phyloP scores from a whole-genome alignment of 1,139 yeast species.

The Geotrichum cucujoidarum region DNA sequence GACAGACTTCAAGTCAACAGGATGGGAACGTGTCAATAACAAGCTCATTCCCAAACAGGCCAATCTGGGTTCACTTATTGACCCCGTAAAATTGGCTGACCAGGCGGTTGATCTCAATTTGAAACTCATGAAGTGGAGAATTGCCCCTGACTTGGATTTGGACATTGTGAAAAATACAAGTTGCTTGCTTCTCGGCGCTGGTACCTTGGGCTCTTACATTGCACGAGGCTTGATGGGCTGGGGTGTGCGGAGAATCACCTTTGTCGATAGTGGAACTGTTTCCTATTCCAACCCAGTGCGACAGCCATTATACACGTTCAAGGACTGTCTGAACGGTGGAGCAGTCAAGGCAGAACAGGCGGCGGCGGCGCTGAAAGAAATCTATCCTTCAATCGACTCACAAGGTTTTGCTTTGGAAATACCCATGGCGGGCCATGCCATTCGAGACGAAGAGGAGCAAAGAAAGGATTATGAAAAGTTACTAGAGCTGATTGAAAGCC shows the following conservation, averaged over 20 bases:
- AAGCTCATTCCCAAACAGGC: slow-evolving; percentile 77
- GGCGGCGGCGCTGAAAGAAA: slow-evolving; percentile 60
- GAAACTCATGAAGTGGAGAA: slow-evolving; percentile 94
- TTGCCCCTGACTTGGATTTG: slow-evolving; percentile 74
- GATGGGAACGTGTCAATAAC: slow-evolving; percentile 79
- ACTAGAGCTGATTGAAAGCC: slow-evolving; percentile 50
- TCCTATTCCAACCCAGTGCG: slow-evolving; percentile 94
- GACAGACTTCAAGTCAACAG: slow-evolving; percentile 45
- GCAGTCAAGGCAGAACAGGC: slow-evolving; percentile 70
- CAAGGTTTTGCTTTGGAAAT: slow-evolving; percentile 63
- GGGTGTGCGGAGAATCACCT: slow-evolving; percentile 83
- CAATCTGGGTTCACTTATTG: slow-evolving; percentile 71
- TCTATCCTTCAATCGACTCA: slow-evolving; percentile 73
- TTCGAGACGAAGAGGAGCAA: slow-evolving; percentile 51
- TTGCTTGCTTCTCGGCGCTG: slow-evolving; percentile 85
- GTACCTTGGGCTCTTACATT: slow-evolving; percentile 91
- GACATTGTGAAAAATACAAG: slow-evolving; percentile 55
- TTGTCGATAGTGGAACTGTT: slow-evolving; percentile 84
- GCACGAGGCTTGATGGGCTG: slow-evolving; percentile 83
- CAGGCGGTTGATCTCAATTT: slow-evolving; percentile 90
- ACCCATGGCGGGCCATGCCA: slow-evolving; percentile 94
- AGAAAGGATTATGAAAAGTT: slow-evolving; percentile 50
- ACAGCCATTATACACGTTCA: slow-evolving; percentile 76
- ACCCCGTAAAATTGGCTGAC: slow-evolving; percentile 75
- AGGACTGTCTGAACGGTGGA: slow-evolving; percentile 73